These are phyloP conservation scores for Diddensiella caesifluorescens DNA, from an alignment of 805 yeast species.

Conservation along the genomic window DNA sequence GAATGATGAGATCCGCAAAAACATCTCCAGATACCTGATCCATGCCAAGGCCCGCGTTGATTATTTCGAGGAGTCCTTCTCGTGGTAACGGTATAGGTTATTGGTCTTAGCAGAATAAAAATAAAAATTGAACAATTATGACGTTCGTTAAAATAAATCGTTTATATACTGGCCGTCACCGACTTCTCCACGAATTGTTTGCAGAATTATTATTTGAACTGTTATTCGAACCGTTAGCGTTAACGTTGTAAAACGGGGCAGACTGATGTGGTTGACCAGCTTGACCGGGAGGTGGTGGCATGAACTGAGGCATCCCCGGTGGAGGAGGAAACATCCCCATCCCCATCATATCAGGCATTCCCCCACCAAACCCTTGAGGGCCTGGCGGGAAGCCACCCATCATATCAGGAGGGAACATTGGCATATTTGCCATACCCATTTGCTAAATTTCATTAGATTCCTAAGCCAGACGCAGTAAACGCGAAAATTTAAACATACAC, in stretches of 20 bases:
- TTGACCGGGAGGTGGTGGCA: constrained; percentile 1
- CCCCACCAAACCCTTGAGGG: constrained; percentile 7
- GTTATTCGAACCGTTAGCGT: background rate
- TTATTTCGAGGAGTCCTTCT: constrained; percentile 63
- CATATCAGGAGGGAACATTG: constrained; percentile 33
- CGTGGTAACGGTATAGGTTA: too few species aligned
- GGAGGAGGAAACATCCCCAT: constrained; percentile 19
- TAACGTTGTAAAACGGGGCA: background rate
- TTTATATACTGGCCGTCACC: too few species aligned
- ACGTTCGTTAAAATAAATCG: too few species aligned
- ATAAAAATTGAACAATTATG: too few species aligned
- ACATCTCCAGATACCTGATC: constrained; percentile 40
- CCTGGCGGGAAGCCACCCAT: constrained; percentile 13
- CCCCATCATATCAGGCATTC: constrained; percentile 37
- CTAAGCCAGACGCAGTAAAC: background rate
- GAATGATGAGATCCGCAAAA: constrained; percentile 51
- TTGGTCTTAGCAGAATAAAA: too few species aligned
- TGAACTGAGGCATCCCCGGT: constrained; percentile 22
- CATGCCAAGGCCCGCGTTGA: constrained; percentile 47
- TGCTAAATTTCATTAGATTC: background rate
- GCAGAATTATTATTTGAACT: background rate
- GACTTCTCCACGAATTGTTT: too few species aligned
- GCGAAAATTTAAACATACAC: constrained; percentile 4
- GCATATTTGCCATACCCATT: constrained; percentile 16
- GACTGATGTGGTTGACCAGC: background rate